Evolutionary conservation across 495 filamentous ascomycete species (phyloP), one percentile per base, ranked within the genome.

Genomic region (Geopyxis carbonaria): DNA sequence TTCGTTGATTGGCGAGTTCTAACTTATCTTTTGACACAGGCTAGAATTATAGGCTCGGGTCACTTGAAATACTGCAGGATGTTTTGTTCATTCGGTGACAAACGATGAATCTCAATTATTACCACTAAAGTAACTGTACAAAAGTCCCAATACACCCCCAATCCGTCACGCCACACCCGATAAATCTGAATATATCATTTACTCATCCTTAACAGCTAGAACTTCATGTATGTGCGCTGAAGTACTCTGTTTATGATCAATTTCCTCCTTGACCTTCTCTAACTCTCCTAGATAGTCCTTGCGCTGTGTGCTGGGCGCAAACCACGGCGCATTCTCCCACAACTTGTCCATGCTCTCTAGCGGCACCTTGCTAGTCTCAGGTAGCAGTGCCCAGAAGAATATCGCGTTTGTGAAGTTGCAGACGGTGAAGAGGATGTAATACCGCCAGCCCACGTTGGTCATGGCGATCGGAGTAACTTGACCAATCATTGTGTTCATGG

Each of bases 401-500:
- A 78, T 16, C 0, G 75, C 75, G 51, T 80, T 70, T 24, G 67
- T 64, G 20, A 61, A 48, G 39, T 70, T 72, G 52, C 63, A 69
- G 22, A 69, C 48, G 46, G 48, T 61, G 47, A 76, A 77, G 7
- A 76, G 42, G 34, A 66, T 59, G 48, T 74, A 76, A 45, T 58
- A 77, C 22, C 51, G 48, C 49, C 68, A 77, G 0, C 61, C 51
- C 8, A 70, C 53, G 10, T 55, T 48, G 1, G 58, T 58, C 57
- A 78, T 69, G 0, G 73, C 73, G 36, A 69, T 65, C 22, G 64
- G 64, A 2, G 71, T 78, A n/a, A 78, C 63, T 48, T 80, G 75
- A 0, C 75, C 73, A 39, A 79, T 79, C 65, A 80, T 70, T 7
- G 75, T 79, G 59, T 79, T 80, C 61, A 80, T 78, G 4, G 73